phyloP scores from a whole-genome alignment of 164 flowering plant genomes.

The Annona squamosa region DNA sequence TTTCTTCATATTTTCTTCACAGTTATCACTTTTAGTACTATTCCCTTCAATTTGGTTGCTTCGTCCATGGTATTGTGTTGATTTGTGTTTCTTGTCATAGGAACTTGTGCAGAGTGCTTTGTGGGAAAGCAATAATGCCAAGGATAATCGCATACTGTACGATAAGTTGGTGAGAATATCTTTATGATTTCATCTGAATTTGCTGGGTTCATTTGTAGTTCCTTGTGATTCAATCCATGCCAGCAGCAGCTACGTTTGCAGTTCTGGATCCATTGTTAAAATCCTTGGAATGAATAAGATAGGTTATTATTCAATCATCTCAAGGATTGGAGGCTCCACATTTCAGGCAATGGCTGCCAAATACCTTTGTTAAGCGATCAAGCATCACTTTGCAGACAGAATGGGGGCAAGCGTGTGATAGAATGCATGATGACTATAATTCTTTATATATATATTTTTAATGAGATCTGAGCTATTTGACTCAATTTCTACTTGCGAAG shows the following conservation, averaged over 20 bases:
- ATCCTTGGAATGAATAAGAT: neutral
- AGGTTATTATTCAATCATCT: neutral
- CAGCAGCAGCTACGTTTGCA: neutral
- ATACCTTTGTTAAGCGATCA: neutral
- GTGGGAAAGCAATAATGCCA: constrained; percentile 80
- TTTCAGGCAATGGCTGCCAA: neutral
- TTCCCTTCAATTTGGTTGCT: neutral
- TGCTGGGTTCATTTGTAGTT: neutral
- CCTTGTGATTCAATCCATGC: neutral
- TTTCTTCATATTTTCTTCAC: too few species aligned
- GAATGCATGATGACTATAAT: too few species aligned
- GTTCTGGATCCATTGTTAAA: neutral
- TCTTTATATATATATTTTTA: too few species aligned
- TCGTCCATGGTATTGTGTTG: neutral
- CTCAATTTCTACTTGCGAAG: too few species aligned
- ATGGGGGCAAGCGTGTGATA: too few species aligned
- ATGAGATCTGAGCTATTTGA: too few species aligned
- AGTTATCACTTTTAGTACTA: neutral
- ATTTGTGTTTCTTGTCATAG: constrained; percentile 24
- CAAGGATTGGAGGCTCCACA: neutral
- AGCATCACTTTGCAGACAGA: neutral
- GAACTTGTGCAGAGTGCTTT: constrained; percentile 95
- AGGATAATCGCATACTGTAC: constrained; percentile 84
- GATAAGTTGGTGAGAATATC: constrained; percentile 60
- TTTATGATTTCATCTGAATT: constrained; percentile 9